Conservation (phyloP, 2,329 filamentous ascomycete genomes). For the Fusarium sp. region DNA sequence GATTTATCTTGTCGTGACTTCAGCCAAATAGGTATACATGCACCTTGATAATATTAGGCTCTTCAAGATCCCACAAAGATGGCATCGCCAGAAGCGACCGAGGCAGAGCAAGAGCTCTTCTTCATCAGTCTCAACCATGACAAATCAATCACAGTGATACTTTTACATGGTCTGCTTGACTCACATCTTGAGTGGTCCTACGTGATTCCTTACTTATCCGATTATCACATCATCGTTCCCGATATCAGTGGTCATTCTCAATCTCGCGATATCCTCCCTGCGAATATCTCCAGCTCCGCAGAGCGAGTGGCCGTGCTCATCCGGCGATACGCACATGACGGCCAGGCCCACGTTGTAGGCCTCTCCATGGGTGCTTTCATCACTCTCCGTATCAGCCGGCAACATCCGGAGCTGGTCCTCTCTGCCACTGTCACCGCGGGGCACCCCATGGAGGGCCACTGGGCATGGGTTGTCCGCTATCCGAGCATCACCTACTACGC, state of each 20-base stretch:
- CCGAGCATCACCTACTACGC: conserved; percentile 43
- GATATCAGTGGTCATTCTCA: conserved; percentile 53
- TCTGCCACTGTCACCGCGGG: conserved; percentile 49
- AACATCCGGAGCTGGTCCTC: conserved; percentile 48
- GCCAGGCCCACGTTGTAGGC: conserved; percentile 51
- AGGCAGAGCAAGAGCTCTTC: conserved; percentile 35
- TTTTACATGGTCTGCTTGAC: conserved; percentile 46
- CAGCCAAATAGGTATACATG: not conserved
- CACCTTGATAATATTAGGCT: too few relatives aligned
- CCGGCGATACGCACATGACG: conserved; percentile 46
- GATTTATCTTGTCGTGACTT: not conserved
- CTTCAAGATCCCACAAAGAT: not conserved
- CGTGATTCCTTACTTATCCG: conserved; percentile 47
- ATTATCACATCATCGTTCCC: conserved; percentile 52
- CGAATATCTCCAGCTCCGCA: conserved; percentile 44
- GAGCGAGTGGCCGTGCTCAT: conserved; percentile 50
- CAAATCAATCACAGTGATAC: conserved; percentile 42
- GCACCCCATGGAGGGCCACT: conserved; percentile 41
- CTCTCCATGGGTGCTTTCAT: conserved; percentile 53
- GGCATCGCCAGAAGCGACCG: not conserved
- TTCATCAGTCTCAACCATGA: conserved; percentile 43
- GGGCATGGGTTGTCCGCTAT: conserved; percentile 39
- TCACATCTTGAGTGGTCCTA: conserved; percentile 48
- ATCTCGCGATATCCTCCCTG: conserved; percentile 46
- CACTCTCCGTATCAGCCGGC: conserved; percentile 43